A percentile compares a stretch with the other conserved stretches of the same genome.
Evolutionary conservation across 495 filamentous ascomycete genomes (phyloP).

Genomic region (Collariella sp.): DNA sequence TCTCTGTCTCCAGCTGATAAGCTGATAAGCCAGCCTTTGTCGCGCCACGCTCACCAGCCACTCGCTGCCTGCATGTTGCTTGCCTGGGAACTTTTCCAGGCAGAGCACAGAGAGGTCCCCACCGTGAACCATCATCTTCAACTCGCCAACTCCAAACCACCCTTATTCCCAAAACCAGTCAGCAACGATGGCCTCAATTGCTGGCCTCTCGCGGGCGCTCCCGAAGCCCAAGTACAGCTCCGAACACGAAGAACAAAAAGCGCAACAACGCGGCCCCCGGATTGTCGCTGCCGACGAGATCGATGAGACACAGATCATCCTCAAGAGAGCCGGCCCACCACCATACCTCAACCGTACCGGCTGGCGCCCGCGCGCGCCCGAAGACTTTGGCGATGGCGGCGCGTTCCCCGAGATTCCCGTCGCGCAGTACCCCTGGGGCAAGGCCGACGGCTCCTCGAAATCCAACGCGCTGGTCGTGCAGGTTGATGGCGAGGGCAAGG

Average conservation of each 20-base stretch:
- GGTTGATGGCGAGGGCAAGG: slow-evolving; percentile 82
- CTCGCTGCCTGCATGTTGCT: slow-evolving; percentile 8
- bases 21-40: slow-evolving; percentile 1
- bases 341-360: slow-evolving; percentile 74
- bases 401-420: slow-evolving; percentile 92
- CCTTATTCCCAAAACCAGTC: neutral
- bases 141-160: neutral
- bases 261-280: slow-evolving; percentile 66
- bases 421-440: slow-evolving; percentile 93
- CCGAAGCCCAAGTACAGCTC: slow-evolving; percentile 85
- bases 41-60: slow-evolving; percentile 9
- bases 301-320: slow-evolving; percentile 77
- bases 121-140: slow-evolving; percentile 11
- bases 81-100: slow-evolving; percentile 24
- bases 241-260: slow-evolving; percentile 72
- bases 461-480: slow-evolving; percentile 88
- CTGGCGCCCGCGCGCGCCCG: slow-evolving; percentile 77
- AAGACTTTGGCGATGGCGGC: slow-evolving; percentile 94
- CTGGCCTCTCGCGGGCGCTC: slow-evolving; percentile 70
- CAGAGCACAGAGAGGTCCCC: slow-evolving; percentile 8
- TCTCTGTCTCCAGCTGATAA: neutral
- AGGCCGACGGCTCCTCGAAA: slow-evolving; percentile 54
- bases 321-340: slow-evolving; percentile 79
- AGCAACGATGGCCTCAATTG: slow-evolving; percentile 55
- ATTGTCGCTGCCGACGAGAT: slow-evolving; percentile 69